A percentile compares a stretch with the other conserved stretches of the same genome.
Conservation (phyloP, 257 asterid genomes). For the Nicotiana knightiana region DNA sequence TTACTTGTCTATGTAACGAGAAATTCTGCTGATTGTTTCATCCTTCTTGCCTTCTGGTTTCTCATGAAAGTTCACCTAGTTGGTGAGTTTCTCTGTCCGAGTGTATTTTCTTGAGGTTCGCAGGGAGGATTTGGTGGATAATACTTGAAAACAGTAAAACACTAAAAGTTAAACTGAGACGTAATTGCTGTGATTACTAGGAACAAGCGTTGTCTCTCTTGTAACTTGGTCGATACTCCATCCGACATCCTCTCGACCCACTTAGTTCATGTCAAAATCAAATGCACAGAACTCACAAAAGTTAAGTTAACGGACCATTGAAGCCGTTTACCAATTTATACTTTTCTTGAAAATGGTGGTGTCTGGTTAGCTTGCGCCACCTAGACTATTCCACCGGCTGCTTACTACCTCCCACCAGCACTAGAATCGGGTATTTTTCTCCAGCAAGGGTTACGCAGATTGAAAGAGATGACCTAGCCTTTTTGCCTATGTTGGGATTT, state of each 20-base stretch:
- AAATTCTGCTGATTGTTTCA: background rate
- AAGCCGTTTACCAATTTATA: background rate
- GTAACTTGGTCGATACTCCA: background rate
- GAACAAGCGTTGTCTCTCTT: background rate
- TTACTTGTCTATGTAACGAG: background rate
- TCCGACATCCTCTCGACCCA: constrained; percentile 1
- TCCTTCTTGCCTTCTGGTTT: background rate
- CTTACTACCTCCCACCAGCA: background rate
- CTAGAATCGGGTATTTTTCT: background rate
- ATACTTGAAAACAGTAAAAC: background rate
- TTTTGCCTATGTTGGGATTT: background rate
- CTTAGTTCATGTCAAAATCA: background rate
- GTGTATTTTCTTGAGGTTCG: background rate
- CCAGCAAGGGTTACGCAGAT: background rate
- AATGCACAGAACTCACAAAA: background rate
- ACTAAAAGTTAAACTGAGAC: background rate
- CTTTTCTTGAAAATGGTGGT: background rate
- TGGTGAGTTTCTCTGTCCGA: background rate
- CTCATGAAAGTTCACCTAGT: constrained; percentile 4
- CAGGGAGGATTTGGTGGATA: background rate
- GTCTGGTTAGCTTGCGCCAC: background rate
- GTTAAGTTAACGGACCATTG: background rate
- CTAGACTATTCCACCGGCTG: background rate
- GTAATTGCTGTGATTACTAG: background rate
- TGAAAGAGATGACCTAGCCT: background rate